These are phyloP conservation scores for Acrodontium crateriforme DNA, from an alignment of 2,329 filamentous ascomycete species.

Conservation along the genomic window DNA sequence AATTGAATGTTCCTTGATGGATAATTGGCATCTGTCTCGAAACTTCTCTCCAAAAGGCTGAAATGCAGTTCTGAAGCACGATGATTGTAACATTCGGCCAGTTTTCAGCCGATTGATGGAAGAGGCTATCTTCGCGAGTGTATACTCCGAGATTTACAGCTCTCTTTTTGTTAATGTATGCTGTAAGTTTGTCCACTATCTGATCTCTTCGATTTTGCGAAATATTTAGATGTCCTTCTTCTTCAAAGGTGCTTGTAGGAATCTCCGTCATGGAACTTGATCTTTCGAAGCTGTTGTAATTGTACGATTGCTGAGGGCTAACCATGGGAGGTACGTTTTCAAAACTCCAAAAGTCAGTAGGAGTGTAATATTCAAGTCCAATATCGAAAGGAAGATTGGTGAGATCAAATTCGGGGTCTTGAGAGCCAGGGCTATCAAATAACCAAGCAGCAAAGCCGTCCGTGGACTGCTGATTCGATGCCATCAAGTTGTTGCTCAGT, in stretches of 20 bases:
- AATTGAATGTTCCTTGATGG: slow-evolving; percentile 80
- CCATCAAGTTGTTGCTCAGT: too few species aligned
- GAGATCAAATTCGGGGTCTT: slow-evolving; percentile 13
- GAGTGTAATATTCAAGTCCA: slow-evolving; percentile 12
- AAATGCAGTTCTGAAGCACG: slow-evolving; percentile 88
- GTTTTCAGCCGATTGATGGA: slow-evolving; percentile 4
- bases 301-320: too few species aligned
- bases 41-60: slow-evolving; percentile 84
- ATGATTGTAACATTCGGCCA: slow-evolving; percentile 54
- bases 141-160: slow-evolving; percentile 3
- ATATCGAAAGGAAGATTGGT: slow-evolving; percentile 15
- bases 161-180: too few species aligned
- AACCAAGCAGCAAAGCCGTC: slow-evolving; percentile 17
- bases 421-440: slow-evolving; percentile 14
- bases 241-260: too few species aligned
- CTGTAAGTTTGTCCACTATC: too few species aligned
- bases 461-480: too few species aligned
- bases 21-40: slow-evolving; percentile 83
- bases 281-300: too few species aligned
- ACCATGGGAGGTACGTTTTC: slow-evolving; percentile 6
- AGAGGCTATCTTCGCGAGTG: too few species aligned
- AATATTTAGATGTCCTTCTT: too few species aligned
- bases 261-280: too few species aligned
- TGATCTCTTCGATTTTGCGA: too few species aligned
- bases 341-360: slow-evolving; percentile 10